A percentile compares a stretch with the other conserved stretches of the same genome.
Evolutionary conservation across 1,139 yeast genomes (phyloP).

Genomic region (Saccharomyces hybrid): DNA sequence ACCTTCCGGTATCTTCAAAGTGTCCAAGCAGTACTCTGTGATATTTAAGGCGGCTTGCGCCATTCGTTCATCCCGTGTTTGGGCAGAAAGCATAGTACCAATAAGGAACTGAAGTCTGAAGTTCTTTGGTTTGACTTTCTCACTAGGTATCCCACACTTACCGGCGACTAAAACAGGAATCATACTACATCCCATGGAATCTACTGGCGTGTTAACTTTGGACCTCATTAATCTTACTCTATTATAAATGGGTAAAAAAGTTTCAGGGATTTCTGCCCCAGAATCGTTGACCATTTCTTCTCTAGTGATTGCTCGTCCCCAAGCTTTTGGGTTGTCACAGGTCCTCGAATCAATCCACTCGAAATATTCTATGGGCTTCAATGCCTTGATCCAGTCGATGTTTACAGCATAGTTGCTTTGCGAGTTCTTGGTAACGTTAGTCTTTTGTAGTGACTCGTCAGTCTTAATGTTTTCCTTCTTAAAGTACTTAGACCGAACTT

Average conservation of each 20-base stretch:
- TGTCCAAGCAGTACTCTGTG: conserved; percentile 40
- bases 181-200: conserved; percentile 78
- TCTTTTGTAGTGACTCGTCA: not conserved
- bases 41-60: conserved; percentile 61
- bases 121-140: conserved; percentile 35
- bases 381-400: conserved; percentile 22
- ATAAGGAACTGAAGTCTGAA: conserved; percentile 69
- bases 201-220: conserved; percentile 69
- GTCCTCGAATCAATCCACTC: conserved; percentile 20
- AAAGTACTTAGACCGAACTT: conserved; percentile 15
- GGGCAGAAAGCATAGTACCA: conserved; percentile 82
- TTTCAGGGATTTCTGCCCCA: conserved; percentile 34
- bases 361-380: conserved; percentile 24
- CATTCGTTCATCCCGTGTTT: conserved; percentile 85
- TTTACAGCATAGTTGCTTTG: conserved; percentile 11
- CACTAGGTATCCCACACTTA: conserved; percentile 22
- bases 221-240: conserved; percentile 43
- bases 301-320: conserved; percentile 17
- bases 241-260: conserved; percentile 33
- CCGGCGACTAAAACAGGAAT: conserved; percentile 46
- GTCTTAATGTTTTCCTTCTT: conserved; percentile 9
- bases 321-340: conserved; percentile 19
- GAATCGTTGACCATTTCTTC: conserved; percentile 2
- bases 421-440: not conserved
- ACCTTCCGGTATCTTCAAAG: conserved; percentile 33